Conservation (phyloP, 2,329 filamentous ascomycete genomes). For the Alternaria solani region DNA sequence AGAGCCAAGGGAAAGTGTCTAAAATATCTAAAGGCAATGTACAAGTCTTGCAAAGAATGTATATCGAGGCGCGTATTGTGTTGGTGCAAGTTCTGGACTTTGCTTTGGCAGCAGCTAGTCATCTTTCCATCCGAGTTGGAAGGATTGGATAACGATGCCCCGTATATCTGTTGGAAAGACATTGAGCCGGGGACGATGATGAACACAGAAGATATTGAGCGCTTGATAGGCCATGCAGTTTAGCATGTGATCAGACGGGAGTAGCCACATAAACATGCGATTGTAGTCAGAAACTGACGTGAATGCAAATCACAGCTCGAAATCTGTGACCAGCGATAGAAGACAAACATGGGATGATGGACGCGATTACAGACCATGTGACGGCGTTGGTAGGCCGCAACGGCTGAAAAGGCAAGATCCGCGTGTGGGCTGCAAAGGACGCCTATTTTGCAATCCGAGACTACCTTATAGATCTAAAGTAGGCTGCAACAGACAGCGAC, state of each 20-base stretch:
- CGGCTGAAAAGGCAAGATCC: neutral
- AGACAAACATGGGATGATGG: neutral
- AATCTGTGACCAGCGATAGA: neutral
- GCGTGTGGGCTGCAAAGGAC: neutral
- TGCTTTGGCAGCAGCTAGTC: neutral
- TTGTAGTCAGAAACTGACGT: neutral
- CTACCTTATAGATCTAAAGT: neutral
- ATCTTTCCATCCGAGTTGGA: neutral
- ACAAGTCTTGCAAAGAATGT: neutral
- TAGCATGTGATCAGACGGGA: neutral
- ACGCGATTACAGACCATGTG: neutral
- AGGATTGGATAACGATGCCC: neutral
- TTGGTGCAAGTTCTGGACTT: neutral
- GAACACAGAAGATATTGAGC: neutral
- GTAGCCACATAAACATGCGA: neutral
- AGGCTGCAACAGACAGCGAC: neutral
- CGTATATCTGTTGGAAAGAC: neutral
- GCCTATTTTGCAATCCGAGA: neutral
- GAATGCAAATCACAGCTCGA: neutral
- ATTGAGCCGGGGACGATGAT: neutral
- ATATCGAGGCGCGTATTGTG: neutral
- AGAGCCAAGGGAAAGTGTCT: neutral
- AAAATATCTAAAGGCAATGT: neutral
- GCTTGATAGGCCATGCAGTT: neutral
- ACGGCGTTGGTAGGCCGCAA: neutral